phyloP scores from a whole-genome alignment of 2,329 filamentous ascomycete species.

The Phialophora expanda region DNA sequence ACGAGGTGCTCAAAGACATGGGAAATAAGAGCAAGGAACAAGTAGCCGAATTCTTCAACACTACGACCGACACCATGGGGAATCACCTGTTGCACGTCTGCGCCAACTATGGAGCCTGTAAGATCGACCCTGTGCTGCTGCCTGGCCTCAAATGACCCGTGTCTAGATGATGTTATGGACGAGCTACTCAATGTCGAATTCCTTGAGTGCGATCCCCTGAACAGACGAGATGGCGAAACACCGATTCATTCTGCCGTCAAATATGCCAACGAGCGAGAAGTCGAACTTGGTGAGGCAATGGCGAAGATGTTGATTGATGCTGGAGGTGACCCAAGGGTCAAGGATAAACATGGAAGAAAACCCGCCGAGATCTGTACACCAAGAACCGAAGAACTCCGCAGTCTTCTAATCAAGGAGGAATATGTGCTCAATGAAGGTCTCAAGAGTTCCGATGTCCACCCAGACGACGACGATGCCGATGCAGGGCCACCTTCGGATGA shows the following conservation, averaged over 20 bases:
- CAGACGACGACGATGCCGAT: constrained; percentile 43
- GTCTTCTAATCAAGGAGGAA: constrained; percentile 52
- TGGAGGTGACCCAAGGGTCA: constrained; percentile 55
- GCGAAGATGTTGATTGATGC: constrained; percentile 57
- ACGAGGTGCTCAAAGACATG: constrained; percentile 70
- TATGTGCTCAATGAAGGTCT: constrained; percentile 55
- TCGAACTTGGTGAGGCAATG: constrained; percentile 52
- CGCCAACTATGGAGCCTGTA: constrained; percentile 83
- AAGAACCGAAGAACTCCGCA: constrained; percentile 50
- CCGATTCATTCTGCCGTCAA: constrained; percentile 54
- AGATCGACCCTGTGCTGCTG: constrained; percentile 42
- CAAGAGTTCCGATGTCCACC: constrained; percentile 41
- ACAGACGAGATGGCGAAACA: constrained; percentile 53
- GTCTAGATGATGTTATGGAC: constrained; percentile 55
- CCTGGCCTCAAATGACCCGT: constrained; percentile 10
- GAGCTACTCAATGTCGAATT: constrained; percentile 54
- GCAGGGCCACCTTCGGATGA: constrained; percentile 36
- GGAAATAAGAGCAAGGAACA: constrained; percentile 64
- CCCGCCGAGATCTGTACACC: constrained; percentile 52
- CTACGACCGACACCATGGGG: constrained; percentile 81
- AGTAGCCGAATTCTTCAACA: constrained; percentile 80
- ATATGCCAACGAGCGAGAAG: constrained; percentile 54
- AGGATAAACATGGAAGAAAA: constrained; percentile 55
- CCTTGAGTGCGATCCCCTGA: constrained; percentile 56
- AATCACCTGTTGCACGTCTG: constrained; percentile 90